Conservation (phyloP, 164 flowering plant species). For the Tinospora cordifolia region DNA sequence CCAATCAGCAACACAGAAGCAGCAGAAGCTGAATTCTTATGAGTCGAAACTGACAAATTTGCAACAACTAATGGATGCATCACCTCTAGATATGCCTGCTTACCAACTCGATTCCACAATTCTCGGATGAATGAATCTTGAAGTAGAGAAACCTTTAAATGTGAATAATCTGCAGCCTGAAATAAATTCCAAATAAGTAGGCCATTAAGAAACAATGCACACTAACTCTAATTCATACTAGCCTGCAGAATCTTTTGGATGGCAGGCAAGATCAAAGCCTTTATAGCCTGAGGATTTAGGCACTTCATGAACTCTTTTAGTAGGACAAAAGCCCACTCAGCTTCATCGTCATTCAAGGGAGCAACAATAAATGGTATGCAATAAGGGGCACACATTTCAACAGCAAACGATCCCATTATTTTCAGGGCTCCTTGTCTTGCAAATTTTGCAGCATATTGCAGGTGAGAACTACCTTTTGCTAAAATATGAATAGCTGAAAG, state of each 20-base stretch:
- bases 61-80: slow-evolving; percentile 76
- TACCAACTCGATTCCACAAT: slow-evolving; percentile 72
- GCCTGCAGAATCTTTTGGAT: slow-evolving; percentile 93
- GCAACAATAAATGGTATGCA: slow-evolving; percentile 57
- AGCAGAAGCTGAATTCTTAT: slow-evolving; percentile 75
- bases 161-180: slow-evolving; percentile 78
- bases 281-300: slow-evolving; percentile 58
- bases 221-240: slow-evolving; percentile 26
- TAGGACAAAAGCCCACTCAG: slow-evolving; percentile 64
- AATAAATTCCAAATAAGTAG: slow-evolving; percentile 15
- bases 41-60: slow-evolving; percentile 57
- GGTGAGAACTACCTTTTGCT: slow-evolving; percentile 54
- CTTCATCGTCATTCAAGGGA: slow-evolving; percentile 53
- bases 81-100: slow-evolving; percentile 60
- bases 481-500: slow-evolving; percentile 78
- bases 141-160: slow-evolving; percentile 84
- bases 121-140: slow-evolving; percentile 92
- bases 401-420: slow-evolving; percentile 77
- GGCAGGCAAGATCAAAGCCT: slow-evolving; percentile 50
- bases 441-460: slow-evolving; percentile 72
- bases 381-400: slow-evolving; percentile 82
- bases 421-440: slow-evolving; percentile 73
- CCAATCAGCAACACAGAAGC: slow-evolving; percentile 91
- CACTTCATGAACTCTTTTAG: slow-evolving; percentile 69
- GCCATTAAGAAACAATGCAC: slow-evolving; percentile 6